phyloP scores from a whole-genome alignment of 2,329 filamentous ascomycete genomes.

The Ophiostoma ips region DNA sequence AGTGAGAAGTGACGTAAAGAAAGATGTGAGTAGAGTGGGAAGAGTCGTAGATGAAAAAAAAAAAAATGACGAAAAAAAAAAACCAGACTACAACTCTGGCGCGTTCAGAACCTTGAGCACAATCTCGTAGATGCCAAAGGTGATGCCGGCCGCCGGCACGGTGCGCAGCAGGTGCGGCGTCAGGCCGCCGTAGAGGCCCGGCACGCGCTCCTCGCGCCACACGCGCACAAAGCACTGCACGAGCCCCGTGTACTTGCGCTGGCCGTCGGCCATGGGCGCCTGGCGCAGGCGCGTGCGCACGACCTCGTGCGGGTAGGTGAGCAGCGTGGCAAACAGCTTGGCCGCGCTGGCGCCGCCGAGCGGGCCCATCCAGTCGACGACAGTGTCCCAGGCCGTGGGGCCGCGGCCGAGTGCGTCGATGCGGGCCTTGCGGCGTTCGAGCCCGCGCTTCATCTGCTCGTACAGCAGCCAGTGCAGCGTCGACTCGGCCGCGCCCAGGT shows the following conservation, averaged over 20 bases:
- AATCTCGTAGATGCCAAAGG: constrained; percentile 75
- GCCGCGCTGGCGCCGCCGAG: constrained; percentile 66
- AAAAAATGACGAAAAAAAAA: neutral
- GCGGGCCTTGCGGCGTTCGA: constrained; percentile 49
- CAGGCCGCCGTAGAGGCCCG: constrained; percentile 76
- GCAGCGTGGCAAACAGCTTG: constrained; percentile 70
- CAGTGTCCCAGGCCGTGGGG: constrained; percentile 58
- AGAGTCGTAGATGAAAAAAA: neutral
- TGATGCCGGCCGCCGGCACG: constrained; percentile 85
- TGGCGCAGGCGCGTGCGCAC: constrained; percentile 74
- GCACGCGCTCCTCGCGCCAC: constrained; percentile 76
- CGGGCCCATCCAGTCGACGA: constrained; percentile 67
- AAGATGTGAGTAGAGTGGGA: no score
- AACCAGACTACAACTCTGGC: constrained; percentile 1
- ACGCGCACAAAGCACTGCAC: constrained; percentile 79
- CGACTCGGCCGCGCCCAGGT: constrained; percentile 79
- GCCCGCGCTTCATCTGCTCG: constrained; percentile 73
- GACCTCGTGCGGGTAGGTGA: constrained; percentile 90
- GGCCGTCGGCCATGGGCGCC: constrained; percentile 57
- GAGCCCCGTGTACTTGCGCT: constrained; percentile 76
- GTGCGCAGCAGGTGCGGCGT: constrained; percentile 85
- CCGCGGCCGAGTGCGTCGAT: constrained; percentile 44
- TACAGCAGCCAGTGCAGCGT: constrained; percentile 91
- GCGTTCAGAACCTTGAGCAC: constrained; percentile 14
- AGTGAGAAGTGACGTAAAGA: no score